phyloP scores from a whole-genome alignment of 108 stramenopile species.

The Skeletonema costatum region DNA sequence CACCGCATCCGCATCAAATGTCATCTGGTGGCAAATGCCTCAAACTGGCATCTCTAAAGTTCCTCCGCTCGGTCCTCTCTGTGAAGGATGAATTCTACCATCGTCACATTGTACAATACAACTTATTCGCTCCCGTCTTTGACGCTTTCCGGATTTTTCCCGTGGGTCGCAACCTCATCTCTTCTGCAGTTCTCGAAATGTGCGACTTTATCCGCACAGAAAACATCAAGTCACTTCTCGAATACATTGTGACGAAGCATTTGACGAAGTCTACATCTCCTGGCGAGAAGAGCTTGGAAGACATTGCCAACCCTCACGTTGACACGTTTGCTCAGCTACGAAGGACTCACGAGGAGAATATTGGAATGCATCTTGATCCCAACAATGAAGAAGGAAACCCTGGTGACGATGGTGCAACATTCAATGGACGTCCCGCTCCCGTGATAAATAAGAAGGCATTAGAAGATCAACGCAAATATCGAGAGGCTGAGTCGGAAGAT shows the following conservation, averaged over 20 bases:
- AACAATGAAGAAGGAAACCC: conserved; percentile 14
- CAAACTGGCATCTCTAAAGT: conserved; percentile 75
- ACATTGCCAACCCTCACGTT: conserved; percentile 80
- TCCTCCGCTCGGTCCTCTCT: conserved; percentile 81
- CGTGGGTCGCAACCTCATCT: conserved; percentile 84
- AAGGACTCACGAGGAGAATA: conserved; percentile 61
- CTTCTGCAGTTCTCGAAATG: conserved; percentile 85
- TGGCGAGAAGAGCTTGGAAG: conserved; percentile 58
- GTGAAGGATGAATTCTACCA: conserved; percentile 90
- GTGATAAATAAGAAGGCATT: conserved; percentile 63
- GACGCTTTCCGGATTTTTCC: conserved; percentile 80
- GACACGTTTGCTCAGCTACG: conserved; percentile 75
- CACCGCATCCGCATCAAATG: conserved; percentile 1
- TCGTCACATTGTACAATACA: conserved; percentile 86
- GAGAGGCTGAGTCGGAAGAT: conserved; percentile 77
- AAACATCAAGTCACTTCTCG: conserved; percentile 83
- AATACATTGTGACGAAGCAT: conserved; percentile 84
- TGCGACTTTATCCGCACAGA: conserved; percentile 83
- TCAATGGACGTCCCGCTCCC: conserved; percentile 8
- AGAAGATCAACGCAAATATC: conserved; percentile 85
- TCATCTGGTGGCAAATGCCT: conserved; percentile 73
- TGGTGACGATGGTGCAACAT: not conserved
- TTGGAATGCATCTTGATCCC: not conserved
- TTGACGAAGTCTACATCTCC: conserved; percentile 21
- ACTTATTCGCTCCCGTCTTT: conserved; percentile 87